phyloP scores from a whole-genome alignment of 2,329 filamentous ascomycete species.

The Epichloe brachyelytri region DNA sequence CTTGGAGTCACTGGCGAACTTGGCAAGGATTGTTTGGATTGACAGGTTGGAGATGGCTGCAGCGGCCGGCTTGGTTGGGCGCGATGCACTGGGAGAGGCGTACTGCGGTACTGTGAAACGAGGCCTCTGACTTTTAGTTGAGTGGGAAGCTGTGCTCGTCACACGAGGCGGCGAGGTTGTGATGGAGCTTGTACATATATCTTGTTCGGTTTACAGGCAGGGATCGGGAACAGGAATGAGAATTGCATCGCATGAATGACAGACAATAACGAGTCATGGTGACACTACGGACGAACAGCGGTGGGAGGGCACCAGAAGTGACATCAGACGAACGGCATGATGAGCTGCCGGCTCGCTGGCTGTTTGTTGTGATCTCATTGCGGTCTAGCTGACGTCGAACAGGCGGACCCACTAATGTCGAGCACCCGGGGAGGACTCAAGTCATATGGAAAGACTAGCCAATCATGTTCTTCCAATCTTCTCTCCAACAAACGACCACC shows the following conservation, averaged over 20 bases:
- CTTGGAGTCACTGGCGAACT: constrained; percentile 27
- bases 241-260: constrained; percentile 16
- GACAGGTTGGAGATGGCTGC: constrained; percentile 23
- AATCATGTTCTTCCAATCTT: background rate
- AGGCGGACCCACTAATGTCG: background rate
- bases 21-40: constrained; percentile 21
- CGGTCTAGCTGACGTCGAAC: background rate
- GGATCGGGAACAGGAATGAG: constrained; percentile 18
- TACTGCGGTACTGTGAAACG: background rate
- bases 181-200: constrained; percentile 29
- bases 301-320: background rate
- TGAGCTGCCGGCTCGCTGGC: background rate
- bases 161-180: constrained; percentile 8
- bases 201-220: constrained; percentile 22
- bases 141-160: constrained; percentile 6
- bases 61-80: constrained; percentile 1
- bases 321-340: background rate
- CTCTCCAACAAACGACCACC: background rate
- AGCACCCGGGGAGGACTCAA: too few relatives aligned
- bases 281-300: background rate
- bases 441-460: background rate
- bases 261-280: background rate
- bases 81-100: constrained; percentile 3
- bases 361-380: background rate
- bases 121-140: constrained; percentile 1